phyloP scores from a whole-genome alignment of 1,284 basidiomycete genomes.

The Austroboletus novae-zelandiae region DNA sequence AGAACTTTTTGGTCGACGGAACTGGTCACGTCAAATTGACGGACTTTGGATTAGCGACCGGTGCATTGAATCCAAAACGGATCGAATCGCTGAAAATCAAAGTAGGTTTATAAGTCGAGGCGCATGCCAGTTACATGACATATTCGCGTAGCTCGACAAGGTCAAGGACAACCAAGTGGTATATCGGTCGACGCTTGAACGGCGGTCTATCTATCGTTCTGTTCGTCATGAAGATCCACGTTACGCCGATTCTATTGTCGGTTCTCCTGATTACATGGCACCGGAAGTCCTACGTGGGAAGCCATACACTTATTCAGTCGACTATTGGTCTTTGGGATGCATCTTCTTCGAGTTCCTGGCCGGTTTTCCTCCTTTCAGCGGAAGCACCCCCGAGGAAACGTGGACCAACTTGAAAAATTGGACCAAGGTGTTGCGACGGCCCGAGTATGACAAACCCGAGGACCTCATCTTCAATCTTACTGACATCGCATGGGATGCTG shows the following conservation, averaged over 20 bases:
- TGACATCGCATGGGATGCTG: conserved; percentile 95
- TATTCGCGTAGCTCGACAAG: conserved; percentile 74
- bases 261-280: conserved; percentile 97
- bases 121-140: neutral
- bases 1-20: conserved; percentile 98
- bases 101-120: conserved; percentile 41
- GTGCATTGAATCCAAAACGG: conserved; percentile 90
- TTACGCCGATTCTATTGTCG: conserved; percentile 97
- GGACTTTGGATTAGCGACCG: conserved; percentile 97
- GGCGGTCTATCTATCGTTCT: conserved; percentile 92
- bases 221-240: conserved; percentile 90
- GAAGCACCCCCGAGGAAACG: conserved; percentile 94
- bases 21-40: conserved; percentile 98
- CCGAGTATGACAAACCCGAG: conserved; percentile 94
- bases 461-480: conserved; percentile 97
- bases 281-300: conserved; percentile 93
- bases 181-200: conserved; percentile 91
- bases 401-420: conserved; percentile 99
- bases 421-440: conserved; percentile 86
- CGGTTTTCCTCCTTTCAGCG: conserved; percentile 97
- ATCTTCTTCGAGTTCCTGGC: conserved; percentile 98
- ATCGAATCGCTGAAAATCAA: conserved; percentile 95
- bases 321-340: conserved; percentile 98
- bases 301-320: conserved; percentile 93
- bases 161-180: conserved; percentile 93